phyloP scores from a whole-genome alignment of 352 stramenopile genomes.

The Globisporangium splendens region DNA sequence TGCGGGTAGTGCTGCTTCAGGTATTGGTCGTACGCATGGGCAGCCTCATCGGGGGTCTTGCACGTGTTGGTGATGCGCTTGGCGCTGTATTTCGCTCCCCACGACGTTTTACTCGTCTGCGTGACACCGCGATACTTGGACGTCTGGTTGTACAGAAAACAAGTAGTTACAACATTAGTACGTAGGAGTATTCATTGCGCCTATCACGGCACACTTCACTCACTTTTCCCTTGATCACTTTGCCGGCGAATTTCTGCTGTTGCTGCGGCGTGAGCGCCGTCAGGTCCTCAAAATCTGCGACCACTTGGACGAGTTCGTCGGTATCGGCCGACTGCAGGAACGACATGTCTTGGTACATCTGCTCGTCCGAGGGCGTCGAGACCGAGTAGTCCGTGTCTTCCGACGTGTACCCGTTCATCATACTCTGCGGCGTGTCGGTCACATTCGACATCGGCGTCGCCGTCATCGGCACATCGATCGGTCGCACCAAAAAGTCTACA shows the following conservation, averaged over 20 bases:
- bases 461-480: conserved; percentile 21
- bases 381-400: conserved; percentile 84
- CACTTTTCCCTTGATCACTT: conserved; percentile 82
- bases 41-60: conserved; percentile 84
- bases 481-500: conserved; percentile 34
- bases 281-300: conserved; percentile 55
- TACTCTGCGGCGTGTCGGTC: conserved; percentile 36
- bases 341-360: conserved; percentile 77
- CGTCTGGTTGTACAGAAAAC: conserved; percentile 29
- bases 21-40: conserved; percentile 79
- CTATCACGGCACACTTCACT: neutral
- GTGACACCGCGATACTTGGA: conserved; percentile 86
- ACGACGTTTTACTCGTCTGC: conserved; percentile 84
- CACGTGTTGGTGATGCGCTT: conserved; percentile 88
- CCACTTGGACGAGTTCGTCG: conserved; percentile 57
- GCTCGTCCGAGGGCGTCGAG: conserved; percentile 56
- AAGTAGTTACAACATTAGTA: too few species aligned
- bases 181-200: neutral
- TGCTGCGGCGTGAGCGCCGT: conserved; percentile 37
- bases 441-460: conserved; percentile 17
- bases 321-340: conserved; percentile 58
- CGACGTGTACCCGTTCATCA: conserved; percentile 73
- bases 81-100: conserved; percentile 85
- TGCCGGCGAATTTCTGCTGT: conserved; percentile 58
- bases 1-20: conserved; percentile 76